Conservation (phyloP, 1,284 basidiomycete genomes). For the Ganoderma leucocontextum region DNA sequence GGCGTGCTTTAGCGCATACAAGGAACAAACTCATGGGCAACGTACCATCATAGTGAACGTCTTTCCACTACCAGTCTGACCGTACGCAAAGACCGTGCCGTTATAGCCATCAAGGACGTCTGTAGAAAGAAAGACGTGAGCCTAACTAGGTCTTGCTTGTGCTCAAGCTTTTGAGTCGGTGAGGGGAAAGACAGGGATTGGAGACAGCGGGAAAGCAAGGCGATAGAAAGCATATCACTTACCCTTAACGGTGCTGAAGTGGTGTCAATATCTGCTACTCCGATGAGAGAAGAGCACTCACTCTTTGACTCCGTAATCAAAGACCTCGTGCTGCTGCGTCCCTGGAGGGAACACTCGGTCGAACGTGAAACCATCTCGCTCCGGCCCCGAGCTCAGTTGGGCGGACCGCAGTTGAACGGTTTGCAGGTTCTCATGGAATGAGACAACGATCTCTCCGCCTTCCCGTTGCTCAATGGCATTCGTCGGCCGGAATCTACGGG, state of each 20-base stretch:
- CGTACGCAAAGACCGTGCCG: constrained; percentile 98
- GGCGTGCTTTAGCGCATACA: constrained; percentile 28
- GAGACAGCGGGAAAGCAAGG: background rate
- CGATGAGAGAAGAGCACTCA: constrained; percentile 50
- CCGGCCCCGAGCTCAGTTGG: constrained; percentile 72
- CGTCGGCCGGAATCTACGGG: constrained; percentile 88
- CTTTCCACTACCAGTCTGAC: constrained; percentile 98
- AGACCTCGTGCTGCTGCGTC: constrained; percentile 93
- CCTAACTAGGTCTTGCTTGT: background rate
- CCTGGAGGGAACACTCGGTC: constrained; percentile 96
- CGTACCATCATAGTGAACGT: constrained; percentile 97
- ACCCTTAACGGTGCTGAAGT: constrained; percentile 81
- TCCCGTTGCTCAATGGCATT: constrained; percentile 93
- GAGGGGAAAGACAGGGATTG: background rate
- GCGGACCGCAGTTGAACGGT: constrained; percentile 85
- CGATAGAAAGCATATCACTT: constrained; percentile 22
- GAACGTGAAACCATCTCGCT: constrained; percentile 96
- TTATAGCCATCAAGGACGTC: constrained; percentile 99
- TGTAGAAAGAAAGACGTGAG: constrained; percentile 42
- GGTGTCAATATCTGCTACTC: constrained; percentile 18
- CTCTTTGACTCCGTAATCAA: constrained; percentile 99
- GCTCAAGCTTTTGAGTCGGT: background rate
- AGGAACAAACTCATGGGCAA: constrained; percentile 22
- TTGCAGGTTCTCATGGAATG: constrained; percentile 87
- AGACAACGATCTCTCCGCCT: constrained; percentile 90